Base-by-base conservation (phyloP, 129 eudicot genomes). In the Tagetes patula region DNA sequence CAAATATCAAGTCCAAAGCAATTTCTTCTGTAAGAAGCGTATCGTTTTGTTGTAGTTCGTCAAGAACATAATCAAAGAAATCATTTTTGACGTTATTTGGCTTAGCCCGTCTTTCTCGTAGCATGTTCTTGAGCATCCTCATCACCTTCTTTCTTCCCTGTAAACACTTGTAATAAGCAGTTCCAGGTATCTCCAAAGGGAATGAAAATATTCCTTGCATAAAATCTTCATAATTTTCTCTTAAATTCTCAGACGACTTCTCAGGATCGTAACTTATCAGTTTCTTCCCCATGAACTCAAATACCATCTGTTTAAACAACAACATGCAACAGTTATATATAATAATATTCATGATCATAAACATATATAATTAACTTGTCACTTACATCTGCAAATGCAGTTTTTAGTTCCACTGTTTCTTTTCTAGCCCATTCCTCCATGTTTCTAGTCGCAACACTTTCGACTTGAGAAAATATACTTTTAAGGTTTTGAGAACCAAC, bases 1-100 rank as follows among this genome's bases (percentile, higher is more conserved):
- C 86, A 70, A 87, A 90, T 86, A 87, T 87, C 77, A 90, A 82
- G 46, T 90, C 96, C 77, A 90, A 76, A 43, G 94, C 87, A 42
- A 87, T 85, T 48, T 59, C 94, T 80, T 90, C 91, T 13, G 94
- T 90, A 41, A 87, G 87, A 41, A 81, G 42, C n/a, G 96, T 85
- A 61, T 80, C 88, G 72, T 85, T 76, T 77, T 61, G 72, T 59
- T 77, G 34, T n/a, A 90, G 87, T 66, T 90, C 96, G 53, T 87
- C 87, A 55, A 90, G 74, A 45, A 87, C 91, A 53, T 79, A 80
- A 67, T 90, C 91, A 42, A 79, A 90, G 83, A 90, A 90, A 85
- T 90, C 96, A 6, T 54, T 77, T 50, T 76, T 78, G n/a, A 58
- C 64, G 39, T 58, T 3, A 32, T 58, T 58, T 32, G 64, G 40